These are phyloP conservation scores for Ochetophila trinervis DNA, from an alignment of 306 rosid species.

Conservation along the genomic window DNA sequence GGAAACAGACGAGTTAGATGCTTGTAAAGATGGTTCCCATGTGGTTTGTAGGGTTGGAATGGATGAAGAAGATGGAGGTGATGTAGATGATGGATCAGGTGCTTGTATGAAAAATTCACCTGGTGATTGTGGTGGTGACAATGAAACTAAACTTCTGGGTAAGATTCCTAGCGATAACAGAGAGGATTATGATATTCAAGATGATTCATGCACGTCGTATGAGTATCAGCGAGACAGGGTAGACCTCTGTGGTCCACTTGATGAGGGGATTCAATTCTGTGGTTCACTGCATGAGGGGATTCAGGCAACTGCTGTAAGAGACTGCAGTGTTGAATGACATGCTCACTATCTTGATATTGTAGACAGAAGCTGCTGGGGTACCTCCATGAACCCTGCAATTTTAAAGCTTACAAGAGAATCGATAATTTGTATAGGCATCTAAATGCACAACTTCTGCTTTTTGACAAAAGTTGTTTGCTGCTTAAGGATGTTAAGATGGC, in stretches of 20 bases:
- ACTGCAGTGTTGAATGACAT: slow-evolving; percentile 14
- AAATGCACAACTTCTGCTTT: not conserved
- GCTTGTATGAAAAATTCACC: slow-evolving; percentile 12
- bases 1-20: slow-evolving; percentile 24
- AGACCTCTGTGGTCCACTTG: slow-evolving; percentile 4
- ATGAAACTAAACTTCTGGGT: not conserved
- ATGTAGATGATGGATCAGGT: slow-evolving; percentile 26
- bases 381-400: not conserved
- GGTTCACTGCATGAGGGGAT: slow-evolving; percentile 1
- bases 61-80: slow-evolving; percentile 27
- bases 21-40: slow-evolving; percentile 1
- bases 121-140: slow-evolving; percentile 3
- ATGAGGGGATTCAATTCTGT: slow-evolving; percentile 2
- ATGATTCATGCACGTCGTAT: slow-evolving; percentile 33
- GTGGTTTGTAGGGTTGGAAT: slow-evolving; percentile 9
- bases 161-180: slow-evolving; percentile 6
- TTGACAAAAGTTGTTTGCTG: not conserved
- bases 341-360: not conserved
- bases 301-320: slow-evolving; percentile 7
- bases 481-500: not conserved
- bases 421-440: not conserved
- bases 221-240: slow-evolving; percentile 24
- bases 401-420: not conserved
- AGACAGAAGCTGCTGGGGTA: not conserved
- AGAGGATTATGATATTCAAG: slow-evolving; percentile 23